phyloP scores from a whole-genome alignment of 768 basidiomycete species.

The Xerocomellus chrysenteron region DNA sequence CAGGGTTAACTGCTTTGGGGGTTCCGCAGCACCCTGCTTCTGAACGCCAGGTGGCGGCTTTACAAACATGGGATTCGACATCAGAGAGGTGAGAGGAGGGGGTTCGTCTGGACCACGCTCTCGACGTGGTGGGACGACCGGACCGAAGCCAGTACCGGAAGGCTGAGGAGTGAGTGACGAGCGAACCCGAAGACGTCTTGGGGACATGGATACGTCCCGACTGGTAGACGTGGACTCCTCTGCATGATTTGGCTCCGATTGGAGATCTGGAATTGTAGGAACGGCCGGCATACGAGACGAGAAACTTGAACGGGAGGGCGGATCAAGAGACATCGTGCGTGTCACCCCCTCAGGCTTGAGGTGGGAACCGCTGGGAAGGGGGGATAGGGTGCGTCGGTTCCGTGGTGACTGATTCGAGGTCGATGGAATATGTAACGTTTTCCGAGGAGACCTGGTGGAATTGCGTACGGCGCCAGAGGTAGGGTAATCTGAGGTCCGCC shows the following conservation, averaged over 20 bases:
- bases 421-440: constrained; percentile 32
- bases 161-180: constrained; percentile 73
- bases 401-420: constrained; percentile 32
- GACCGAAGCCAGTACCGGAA: constrained; percentile 41
- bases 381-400: constrained; percentile 45
- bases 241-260: constrained; percentile 20
- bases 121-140: constrained; percentile 37
- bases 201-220: constrained; percentile 47
- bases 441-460: constrained; percentile 29
- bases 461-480: constrained; percentile 23
- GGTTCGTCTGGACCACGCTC: constrained; percentile 64
- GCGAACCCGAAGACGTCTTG: constrained; percentile 53
- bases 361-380: constrained; percentile 32
- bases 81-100: constrained; percentile 60
- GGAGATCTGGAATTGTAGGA: constrained; percentile 36
- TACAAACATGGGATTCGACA: constrained; percentile 68
- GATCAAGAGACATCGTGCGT: constrained; percentile 77
- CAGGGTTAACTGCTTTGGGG: constrained; percentile 45
- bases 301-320: constrained; percentile 37
- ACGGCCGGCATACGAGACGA: constrained; percentile 26
- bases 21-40: constrained; percentile 20
- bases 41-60: constrained; percentile 48
- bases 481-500: constrained; percentile 17
- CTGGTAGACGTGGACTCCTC: constrained; percentile 24
- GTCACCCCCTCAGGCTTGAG: constrained; percentile 37